Evolutionary conservation across 1,284 basidiomycete species (phyloP).

Genomic region (Trametes sp.): DNA sequence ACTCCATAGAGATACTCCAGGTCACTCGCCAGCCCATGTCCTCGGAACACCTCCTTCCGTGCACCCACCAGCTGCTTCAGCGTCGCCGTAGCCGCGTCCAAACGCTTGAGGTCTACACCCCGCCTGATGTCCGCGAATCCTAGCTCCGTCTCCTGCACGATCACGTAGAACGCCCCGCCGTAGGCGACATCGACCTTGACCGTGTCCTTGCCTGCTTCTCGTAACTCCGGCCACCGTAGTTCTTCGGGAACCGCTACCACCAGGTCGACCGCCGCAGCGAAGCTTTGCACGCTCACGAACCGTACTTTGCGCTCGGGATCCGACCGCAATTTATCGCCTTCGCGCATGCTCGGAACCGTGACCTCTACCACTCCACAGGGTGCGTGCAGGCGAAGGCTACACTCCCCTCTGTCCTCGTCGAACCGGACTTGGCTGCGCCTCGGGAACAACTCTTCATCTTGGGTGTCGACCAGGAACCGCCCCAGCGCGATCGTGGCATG

Average conservation of each 20-base stretch:
- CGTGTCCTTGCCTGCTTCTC: conserved; percentile 18
- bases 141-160: conserved; percentile 45
- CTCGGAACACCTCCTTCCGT: conserved; percentile 37
- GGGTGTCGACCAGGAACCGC: conserved; percentile 50
- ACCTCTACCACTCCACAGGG: conserved; percentile 50
- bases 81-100: conserved; percentile 43
- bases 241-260: conserved; percentile 40
- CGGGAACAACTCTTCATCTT: conserved; percentile 44
- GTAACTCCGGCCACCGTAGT: conserved; percentile 41
- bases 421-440: conserved; percentile 38
- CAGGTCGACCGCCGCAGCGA: conserved; percentile 41
- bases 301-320: conserved; percentile 43
- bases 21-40: conserved; percentile 44
- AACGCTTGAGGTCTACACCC: conserved; percentile 33
- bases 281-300: conserved; percentile 48
- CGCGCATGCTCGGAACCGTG: conserved; percentile 38
- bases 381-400: conserved; percentile 45
- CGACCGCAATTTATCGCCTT: conserved; percentile 32
- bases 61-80: conserved; percentile 37
- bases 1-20: conserved; percentile 49
- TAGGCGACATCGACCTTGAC: conserved; percentile 49
- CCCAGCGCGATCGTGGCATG: conserved; percentile 56
- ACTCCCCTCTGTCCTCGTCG: conserved; percentile 34
- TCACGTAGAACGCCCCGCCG: conserved; percentile 53
- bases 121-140: conserved; percentile 41